Evolutionary conservation across 495 filamentous ascomycete species (phyloP).

Genomic region (Lophiotrema nucula): DNA sequence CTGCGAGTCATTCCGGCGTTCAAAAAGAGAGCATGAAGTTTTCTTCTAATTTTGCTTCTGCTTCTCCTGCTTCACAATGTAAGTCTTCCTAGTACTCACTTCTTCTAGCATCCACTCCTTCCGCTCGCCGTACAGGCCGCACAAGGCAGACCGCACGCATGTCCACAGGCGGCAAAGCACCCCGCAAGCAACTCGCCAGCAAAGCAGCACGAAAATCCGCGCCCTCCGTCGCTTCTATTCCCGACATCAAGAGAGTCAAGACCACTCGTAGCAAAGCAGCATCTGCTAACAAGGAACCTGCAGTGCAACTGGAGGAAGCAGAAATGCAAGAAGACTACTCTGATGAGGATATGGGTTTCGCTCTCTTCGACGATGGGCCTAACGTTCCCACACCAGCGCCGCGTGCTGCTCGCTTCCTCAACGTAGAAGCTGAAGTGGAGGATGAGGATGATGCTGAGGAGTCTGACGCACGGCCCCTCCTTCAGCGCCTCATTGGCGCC

Average conservation of each 20-base stretch:
- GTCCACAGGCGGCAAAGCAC: conserved; percentile 19
- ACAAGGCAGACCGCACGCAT: conserved; percentile 7
- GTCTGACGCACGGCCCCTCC: not conserved
- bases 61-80: no score
- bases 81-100: not conserved
- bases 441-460: conserved; percentile 3
- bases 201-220: conserved; percentile 14
- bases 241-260: not conserved
- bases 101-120: not conserved
- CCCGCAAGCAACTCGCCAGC: conserved; percentile 14
- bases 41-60: no score
- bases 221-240: not conserved
- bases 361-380: not conserved
- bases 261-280: not conserved
- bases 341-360: conserved; percentile 19
- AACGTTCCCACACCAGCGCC: not conserved
- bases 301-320: not conserved
- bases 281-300: not conserved
- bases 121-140: not conserved
- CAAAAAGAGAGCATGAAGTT: no score
- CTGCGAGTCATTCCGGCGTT: not conserved
- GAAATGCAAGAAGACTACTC: conserved; percentile 3
- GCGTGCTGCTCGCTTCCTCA: not conserved
- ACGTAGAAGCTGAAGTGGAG: not conserved
- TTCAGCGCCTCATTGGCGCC: conserved; percentile 40